A percentile compares a stretch with the other conserved stretches of the same genome.
These are phyloP conservation scores for Maudiozyma saulgeensis DNA, from an alignment of 805 yeast genomes.

Conservation along the genomic window DNA sequence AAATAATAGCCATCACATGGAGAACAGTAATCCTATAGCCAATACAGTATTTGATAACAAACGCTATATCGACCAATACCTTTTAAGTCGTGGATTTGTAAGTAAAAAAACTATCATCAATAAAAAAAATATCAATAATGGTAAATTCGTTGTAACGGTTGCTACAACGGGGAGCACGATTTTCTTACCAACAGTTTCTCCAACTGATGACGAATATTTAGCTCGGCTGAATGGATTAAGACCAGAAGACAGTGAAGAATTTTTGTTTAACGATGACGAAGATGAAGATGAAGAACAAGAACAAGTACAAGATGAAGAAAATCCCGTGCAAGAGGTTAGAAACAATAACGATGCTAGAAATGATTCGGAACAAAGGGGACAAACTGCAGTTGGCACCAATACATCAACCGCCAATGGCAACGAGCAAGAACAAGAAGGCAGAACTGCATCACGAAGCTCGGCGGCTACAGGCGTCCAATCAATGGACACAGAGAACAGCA, in stretches of 20 bases:
- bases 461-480: not conserved
- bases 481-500: slow-evolving; percentile 8
- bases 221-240: slow-evolving; percentile 19
- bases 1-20: not conserved
- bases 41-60: not conserved
- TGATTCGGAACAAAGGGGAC: not conserved
- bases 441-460: not conserved
- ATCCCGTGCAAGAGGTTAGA: not conserved
- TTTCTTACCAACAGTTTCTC: slow-evolving; percentile 29
- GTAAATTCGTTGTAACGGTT: slow-evolving; percentile 16
- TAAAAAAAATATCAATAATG: slow-evolving; percentile 4
- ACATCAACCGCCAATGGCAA: too few species aligned
- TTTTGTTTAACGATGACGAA: slow-evolving; percentile 1
- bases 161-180: slow-evolving; percentile 31
- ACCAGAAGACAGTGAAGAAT: slow-evolving; percentile 5
- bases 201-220: slow-evolving; percentile 28
- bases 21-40: not conserved
- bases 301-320: too few species aligned
- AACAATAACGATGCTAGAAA: not conserved
- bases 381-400: too few species aligned
- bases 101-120: slow-evolving; percentile 12
- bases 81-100: slow-evolving; percentile 22
- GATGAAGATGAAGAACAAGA: not conserved
- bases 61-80: slow-evolving; percentile 8
- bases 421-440: too few species aligned